A percentile compares a stretch with the other conserved stretches of the same genome.
phyloP scores from a whole-genome alignment of 139 green algal species.

The Parachlorella kessleri region DNA sequence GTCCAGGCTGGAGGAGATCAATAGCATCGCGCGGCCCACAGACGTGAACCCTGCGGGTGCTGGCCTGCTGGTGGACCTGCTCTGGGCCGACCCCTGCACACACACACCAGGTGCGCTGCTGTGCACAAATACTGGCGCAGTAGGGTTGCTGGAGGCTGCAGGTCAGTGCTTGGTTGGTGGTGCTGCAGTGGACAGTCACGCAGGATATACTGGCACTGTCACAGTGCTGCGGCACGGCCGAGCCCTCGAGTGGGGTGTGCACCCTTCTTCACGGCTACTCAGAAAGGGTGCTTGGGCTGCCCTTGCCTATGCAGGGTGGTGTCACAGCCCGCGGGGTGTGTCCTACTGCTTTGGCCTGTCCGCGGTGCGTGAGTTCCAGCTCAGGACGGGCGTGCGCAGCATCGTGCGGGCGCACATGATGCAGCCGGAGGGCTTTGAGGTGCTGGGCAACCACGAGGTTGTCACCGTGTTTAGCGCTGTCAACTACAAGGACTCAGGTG shows the following conservation, averaged over 20 bases:
- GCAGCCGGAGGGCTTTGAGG: slow-evolving; percentile 18
- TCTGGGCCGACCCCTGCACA: slow-evolving; percentile 30
- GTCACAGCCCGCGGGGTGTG: neutral
- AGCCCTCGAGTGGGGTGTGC: too few species aligned
- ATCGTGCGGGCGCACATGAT: slow-evolving; percentile 31
- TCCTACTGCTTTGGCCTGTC: neutral
- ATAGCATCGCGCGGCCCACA: slow-evolving; percentile 12
- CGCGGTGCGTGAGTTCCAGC: neutral
- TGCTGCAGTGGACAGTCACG: too few species aligned
- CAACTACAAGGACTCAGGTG: slow-evolving; percentile 26
- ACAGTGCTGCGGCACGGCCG: too few species aligned
- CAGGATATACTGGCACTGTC: too few species aligned
- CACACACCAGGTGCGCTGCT: slow-evolving; percentile 16
- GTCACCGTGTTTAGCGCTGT: slow-evolving; percentile 27
- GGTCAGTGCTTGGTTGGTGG: too few species aligned
- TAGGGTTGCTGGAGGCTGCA: too few species aligned
- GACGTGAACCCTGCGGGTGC: slow-evolving; percentile 8
- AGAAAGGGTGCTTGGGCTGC: too few species aligned
- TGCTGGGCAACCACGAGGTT: slow-evolving; percentile 27
- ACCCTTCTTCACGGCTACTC: too few species aligned
- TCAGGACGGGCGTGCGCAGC: neutral
- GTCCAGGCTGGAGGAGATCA: slow-evolving; percentile 8
- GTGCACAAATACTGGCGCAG: too few species aligned
- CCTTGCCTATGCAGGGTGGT: neutral
- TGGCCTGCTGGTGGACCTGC: slow-evolving; percentile 24